Conservation (phyloP, 2,329 filamentous ascomycete genomes). For the Clonostachys rosea region DNA sequence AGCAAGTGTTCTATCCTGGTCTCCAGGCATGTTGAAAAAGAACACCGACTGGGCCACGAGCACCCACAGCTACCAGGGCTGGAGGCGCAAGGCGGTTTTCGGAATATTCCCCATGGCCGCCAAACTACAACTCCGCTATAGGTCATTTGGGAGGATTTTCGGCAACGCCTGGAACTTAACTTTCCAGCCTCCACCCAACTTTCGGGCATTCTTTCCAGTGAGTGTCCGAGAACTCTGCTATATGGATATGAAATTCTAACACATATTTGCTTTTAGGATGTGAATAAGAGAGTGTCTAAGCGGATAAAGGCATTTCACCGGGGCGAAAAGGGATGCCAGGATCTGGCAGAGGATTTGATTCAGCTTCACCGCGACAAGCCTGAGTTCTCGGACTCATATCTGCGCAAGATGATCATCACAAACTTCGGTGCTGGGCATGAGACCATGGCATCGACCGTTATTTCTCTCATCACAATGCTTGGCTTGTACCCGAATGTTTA, state of each 20-base stretch:
- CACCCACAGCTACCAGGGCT: conserved; percentile 41
- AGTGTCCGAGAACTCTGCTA: neutral
- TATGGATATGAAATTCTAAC: neutral
- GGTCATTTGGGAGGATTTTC: conserved; percentile 28
- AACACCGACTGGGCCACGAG: conserved; percentile 41
- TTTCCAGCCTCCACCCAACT: conserved; percentile 34
- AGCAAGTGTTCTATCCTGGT: conserved; percentile 46
- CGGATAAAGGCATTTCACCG: conserved; percentile 21
- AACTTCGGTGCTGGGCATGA: conserved; percentile 54
- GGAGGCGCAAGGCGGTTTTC: conserved; percentile 47
- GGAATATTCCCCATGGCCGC: conserved; percentile 40
- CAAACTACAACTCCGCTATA: conserved; percentile 30
- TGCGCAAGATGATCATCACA: conserved; percentile 46
- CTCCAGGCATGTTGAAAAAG: conserved; percentile 37
- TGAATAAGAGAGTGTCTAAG: conserved; percentile 21
- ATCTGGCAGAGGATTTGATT: conserved; percentile 42
- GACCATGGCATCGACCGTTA: conserved; percentile 47
- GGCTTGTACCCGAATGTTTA: conserved; percentile 28
- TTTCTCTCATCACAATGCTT: conserved; percentile 41
- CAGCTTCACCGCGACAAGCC: conserved; percentile 36
- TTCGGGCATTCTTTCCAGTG: conserved; percentile 45
- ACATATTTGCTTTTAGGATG: conserved; percentile 16
- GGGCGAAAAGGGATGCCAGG: conserved; percentile 24
- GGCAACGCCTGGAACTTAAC: conserved; percentile 37
- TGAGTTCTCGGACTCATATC: conserved; percentile 39